Conservation (phyloP, 2,329 filamentous ascomycete genomes). For the Onygenales sp. region DNA sequence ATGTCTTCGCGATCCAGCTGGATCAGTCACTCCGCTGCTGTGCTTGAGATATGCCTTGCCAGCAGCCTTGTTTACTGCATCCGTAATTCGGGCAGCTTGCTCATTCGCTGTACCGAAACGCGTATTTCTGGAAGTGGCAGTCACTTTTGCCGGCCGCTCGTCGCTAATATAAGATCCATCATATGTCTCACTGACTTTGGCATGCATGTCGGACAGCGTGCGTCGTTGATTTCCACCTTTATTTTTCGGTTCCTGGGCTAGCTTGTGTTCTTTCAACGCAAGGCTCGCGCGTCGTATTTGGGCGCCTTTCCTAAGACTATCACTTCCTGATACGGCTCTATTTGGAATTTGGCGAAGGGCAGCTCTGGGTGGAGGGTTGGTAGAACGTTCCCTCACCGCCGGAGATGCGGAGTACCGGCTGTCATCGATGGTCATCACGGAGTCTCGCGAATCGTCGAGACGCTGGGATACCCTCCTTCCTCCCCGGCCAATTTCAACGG, state of each 20-base stretch:
- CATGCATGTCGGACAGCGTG: constrained; percentile 48
- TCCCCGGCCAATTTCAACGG: constrained; percentile 50
- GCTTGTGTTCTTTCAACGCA: constrained; percentile 32
- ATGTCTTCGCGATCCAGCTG: constrained; percentile 8
- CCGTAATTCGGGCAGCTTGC: constrained; percentile 29
- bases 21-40: neutral
- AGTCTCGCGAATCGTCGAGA: constrained; percentile 42
- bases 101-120: constrained; percentile 44
- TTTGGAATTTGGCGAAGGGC: constrained; percentile 20
- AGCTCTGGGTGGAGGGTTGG: constrained; percentile 25
- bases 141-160: constrained; percentile 37
- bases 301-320: constrained; percentile 32
- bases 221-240: constrained; percentile 34
- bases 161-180: constrained; percentile 43
- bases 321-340: constrained; percentile 17
- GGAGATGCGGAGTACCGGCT: constrained; percentile 33
- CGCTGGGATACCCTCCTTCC: constrained; percentile 26
- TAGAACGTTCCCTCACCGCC: constrained; percentile 18
- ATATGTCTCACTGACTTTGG: constrained; percentile 43
- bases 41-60: constrained; percentile 25
- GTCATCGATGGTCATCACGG: constrained; percentile 40
- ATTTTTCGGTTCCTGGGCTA: constrained; percentile 26
- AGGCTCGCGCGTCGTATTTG: constrained; percentile 30
- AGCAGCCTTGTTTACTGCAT: constrained; percentile 30
- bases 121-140: constrained; percentile 40